Conservation (phyloP, 345 rosid species). For the Lumnitzera racemosa region DNA sequence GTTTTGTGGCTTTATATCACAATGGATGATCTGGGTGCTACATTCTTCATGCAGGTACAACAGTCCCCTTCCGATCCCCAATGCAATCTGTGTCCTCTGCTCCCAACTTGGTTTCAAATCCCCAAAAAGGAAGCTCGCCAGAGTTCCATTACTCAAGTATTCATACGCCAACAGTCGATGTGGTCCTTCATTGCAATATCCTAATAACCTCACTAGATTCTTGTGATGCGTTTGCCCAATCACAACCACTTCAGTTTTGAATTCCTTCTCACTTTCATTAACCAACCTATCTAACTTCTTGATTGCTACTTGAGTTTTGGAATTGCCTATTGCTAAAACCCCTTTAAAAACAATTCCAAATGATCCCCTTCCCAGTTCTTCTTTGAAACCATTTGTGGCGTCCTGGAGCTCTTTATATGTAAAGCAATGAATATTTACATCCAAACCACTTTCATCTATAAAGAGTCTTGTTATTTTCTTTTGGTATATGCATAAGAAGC, state of each 20-base stretch:
- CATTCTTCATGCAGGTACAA: constrained; percentile 45
- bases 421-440: constrained; percentile 15
- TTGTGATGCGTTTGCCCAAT: constrained; percentile 43
- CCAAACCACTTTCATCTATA: background rate
- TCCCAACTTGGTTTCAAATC: constrained; percentile 26
- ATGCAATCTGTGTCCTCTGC: constrained; percentile 28
- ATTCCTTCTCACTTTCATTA: constrained; percentile 32
- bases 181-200: constrained; percentile 34
- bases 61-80: constrained; percentile 40
- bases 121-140: constrained; percentile 33
- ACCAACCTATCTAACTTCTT: constrained; percentile 30
- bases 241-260: constrained; percentile 35
- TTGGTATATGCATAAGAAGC: constrained; percentile 9
- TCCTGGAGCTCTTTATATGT: constrained; percentile 15
- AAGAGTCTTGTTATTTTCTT: background rate
- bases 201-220: constrained; percentile 32
- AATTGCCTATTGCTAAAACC: background rate
- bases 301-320: constrained; percentile 15
- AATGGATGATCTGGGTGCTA: constrained; percentile 36
- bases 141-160: constrained; percentile 37
- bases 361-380: constrained; percentile 23
- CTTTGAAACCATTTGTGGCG: constrained; percentile 19
- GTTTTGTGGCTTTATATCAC: constrained; percentile 51
- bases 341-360: constrained; percentile 27
- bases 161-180: constrained; percentile 36